Percentiles rank a stretch among this genome's conserved stretches.
These are phyloP conservation scores for Tilletia setariae DNA, from an alignment of 1,284 basidiomycete genomes.

Conservation along the genomic window DNA sequence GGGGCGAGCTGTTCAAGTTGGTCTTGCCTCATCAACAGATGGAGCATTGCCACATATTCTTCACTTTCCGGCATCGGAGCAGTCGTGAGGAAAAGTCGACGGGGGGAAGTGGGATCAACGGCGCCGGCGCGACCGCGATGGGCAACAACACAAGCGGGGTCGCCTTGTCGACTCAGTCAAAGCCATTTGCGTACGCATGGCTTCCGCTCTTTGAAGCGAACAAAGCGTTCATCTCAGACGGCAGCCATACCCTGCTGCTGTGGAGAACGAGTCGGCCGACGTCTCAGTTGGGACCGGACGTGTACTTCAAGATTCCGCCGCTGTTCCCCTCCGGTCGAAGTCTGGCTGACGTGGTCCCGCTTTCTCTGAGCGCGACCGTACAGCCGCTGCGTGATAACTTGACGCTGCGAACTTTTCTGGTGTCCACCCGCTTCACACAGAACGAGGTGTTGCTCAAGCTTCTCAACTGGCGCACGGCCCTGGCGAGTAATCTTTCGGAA, in stretches of 20 bases:
- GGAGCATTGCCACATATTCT: slow-evolving; percentile 84
- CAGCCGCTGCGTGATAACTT: slow-evolving; percentile 65
- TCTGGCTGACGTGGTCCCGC: slow-evolving; percentile 46
- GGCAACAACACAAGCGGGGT: not conserved
- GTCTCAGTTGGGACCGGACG: slow-evolving; percentile 62
- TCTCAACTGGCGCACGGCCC: slow-evolving; percentile 70
- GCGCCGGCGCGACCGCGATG: not conserved
- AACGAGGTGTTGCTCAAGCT: slow-evolving; percentile 79
- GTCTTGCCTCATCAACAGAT: slow-evolving; percentile 68
- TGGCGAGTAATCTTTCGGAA: slow-evolving; percentile 63
- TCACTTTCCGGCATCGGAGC: slow-evolving; percentile 81
- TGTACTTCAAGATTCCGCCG: slow-evolving; percentile 61
- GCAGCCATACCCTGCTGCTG: slow-evolving; percentile 69
- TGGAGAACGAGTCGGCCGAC: slow-evolving; percentile 39
- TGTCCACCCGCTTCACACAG: slow-evolving; percentile 89
- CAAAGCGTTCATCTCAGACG: slow-evolving; percentile 82
- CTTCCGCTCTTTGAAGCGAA: slow-evolving; percentile 79
- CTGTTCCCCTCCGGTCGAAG: slow-evolving; percentile 66
- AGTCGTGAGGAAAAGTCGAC: slow-evolving; percentile 53
- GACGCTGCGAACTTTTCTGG: slow-evolving; percentile 79
- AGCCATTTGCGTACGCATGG: slow-evolving; percentile 85
- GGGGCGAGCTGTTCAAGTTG: slow-evolving; percentile 88
- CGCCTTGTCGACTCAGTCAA: not conserved
- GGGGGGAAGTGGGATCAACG: not conserved
- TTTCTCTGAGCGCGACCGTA: slow-evolving; percentile 36